Base-by-base conservation (phyloP, 805 yeast genomes). In the Kockiozyma suomiensis region DNA sequence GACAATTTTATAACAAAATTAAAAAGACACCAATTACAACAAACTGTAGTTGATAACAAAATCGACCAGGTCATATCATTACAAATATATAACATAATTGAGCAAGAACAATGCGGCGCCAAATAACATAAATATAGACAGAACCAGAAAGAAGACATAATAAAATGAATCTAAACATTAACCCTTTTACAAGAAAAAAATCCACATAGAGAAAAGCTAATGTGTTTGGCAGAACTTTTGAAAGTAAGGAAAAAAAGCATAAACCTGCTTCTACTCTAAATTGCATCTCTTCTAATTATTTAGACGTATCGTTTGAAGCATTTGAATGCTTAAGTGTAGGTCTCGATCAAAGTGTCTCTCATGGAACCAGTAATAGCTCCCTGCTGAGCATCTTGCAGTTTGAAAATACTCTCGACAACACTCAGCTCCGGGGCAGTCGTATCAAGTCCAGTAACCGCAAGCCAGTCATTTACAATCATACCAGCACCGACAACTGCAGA, bases 371-470 rank as follows among this genome's bases (percentile, higher is more conserved):
- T 81, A 65, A 90, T 89, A 58, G 92, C 81, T 65, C 88, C 94
- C 65, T 96, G 96, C 73, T 87, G 89, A 64, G 91, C 93, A 71
- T 90, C 96, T 75, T 90, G 96, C 69, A 90, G 81, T 78, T 90
- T 87, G 85, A 93, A 96, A 69, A 94, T 96, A 74, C 96, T 87
- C 79, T 96, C 99, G 68, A 94, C 84, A 61, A 94, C 99, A 69
- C 97, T 90, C 72, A 94, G 81, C 78, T 94, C 99, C 51, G 99
- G 97, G 50, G 99, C 98, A 66, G 99, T 92, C 59, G 99, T 94
- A 78, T 94, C 98, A 69, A 90, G 82, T 67, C 99, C 99, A 50
- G 97, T 82, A 45, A 96, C 98, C 32, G 98, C 96, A 68, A 93
- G 80, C 96, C 97, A 94, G 78, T 94, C 99, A 74, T 94, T 94